Evolutionary conservation across 768 basidiomycete genomes (phyloP).

Genomic region (Russula olivacea): DNA sequence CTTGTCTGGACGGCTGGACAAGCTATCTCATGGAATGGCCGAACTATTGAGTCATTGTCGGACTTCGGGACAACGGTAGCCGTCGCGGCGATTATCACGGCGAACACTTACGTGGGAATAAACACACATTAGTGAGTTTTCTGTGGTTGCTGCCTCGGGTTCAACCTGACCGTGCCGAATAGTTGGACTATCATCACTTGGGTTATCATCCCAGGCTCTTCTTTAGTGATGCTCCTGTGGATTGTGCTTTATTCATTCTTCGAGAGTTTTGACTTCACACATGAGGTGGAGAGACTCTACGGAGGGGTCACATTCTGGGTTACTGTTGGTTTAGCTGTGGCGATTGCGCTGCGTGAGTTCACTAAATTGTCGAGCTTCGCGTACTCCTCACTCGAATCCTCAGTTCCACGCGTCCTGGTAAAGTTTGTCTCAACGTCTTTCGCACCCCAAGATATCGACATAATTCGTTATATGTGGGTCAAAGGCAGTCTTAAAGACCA

Average conservation of each 20-base stretch:
- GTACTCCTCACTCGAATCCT: conserved; percentile 3
- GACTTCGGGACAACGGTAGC: conserved; percentile 93
- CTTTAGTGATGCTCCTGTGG: conserved; percentile 81
- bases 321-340: conserved; percentile 60
- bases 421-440: conserved; percentile 70
- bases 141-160: conserved; percentile 13
- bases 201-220: conserved; percentile 74
- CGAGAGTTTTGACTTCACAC: conserved; percentile 59
- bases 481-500: conserved; percentile 75
- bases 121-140: conserved; percentile 81
- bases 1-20: conserved; percentile 60
- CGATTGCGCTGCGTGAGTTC: conserved; percentile 64
- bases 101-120: conserved; percentile 85
- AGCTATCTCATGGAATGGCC: conserved; percentile 71
- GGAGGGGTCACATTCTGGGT: conserved; percentile 81
- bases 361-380: background rate
- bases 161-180: conserved; percentile 5
- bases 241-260: conserved; percentile 84
- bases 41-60: conserved; percentile 66
- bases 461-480: conserved; percentile 91
- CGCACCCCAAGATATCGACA: conserved; percentile 77
- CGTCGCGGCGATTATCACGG: conserved; percentile 79
- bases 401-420: conserved; percentile 77
- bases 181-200: conserved; percentile 85
- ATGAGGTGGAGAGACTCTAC: conserved; percentile 70